Evolutionary conservation across 2,329 filamentous ascomycete species (phyloP).

Genomic region (Sclerotinia nivalis): DNA sequence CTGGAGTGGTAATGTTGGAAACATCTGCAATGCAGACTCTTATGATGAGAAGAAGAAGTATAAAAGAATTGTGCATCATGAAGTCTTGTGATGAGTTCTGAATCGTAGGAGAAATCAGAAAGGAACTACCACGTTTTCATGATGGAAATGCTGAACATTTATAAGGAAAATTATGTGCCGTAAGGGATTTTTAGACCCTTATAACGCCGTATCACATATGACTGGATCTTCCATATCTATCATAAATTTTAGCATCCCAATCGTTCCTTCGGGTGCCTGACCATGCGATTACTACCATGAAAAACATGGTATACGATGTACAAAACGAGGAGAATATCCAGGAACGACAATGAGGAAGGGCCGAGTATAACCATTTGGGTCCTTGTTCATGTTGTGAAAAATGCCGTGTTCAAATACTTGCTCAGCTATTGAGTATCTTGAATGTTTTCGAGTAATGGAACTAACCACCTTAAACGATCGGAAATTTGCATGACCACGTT

Average conservation of each 20-base stretch:
- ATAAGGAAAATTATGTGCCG: background rate
- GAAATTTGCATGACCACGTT: conserved; percentile 9
- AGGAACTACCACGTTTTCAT: background rate
- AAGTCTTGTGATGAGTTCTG: background rate
- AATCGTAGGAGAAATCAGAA: background rate
- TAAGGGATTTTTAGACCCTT: background rate
- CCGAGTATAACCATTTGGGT: conserved; percentile 3
- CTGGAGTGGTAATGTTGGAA: background rate
- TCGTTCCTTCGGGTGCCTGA: conserved; percentile 4
- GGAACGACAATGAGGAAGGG: conserved; percentile 9
- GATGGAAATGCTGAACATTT: background rate
- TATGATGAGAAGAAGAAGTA: background rate
- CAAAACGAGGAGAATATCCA: conserved; percentile 13
- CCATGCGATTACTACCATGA: conserved; percentile 14
- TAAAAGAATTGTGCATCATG: background rate
- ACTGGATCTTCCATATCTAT: background rate
- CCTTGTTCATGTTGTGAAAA: conserved; percentile 20
- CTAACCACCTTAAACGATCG: background rate
- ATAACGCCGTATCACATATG: background rate
- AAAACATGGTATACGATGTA: conserved; percentile 21
- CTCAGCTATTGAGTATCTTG: conserved; percentile 2
- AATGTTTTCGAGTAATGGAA: background rate
- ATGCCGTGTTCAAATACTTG: conserved; percentile 20
- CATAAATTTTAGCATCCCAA: conserved; percentile 13
- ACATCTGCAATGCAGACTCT: background rate